Evolutionary conservation across 2,329 filamentous ascomycete genomes (phyloP).

Genomic region (Cytospora chrysosperma): DNA sequence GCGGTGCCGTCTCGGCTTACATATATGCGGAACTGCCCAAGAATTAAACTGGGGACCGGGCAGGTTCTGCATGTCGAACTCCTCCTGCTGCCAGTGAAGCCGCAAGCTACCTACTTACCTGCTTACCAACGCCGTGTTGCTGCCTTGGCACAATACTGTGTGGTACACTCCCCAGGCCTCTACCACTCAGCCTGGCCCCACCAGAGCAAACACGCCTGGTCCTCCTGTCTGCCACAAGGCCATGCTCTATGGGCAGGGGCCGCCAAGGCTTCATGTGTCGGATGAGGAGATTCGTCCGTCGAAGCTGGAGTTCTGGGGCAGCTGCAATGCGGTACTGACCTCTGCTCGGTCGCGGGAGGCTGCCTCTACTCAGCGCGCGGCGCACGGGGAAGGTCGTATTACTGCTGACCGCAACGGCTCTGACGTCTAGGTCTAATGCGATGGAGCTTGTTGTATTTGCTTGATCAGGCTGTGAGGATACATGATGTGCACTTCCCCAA

Average conservation of each 20-base stretch:
- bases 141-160: too few species aligned
- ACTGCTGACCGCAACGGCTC: slow-evolving; percentile 12
- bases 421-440: slow-evolving; percentile 45
- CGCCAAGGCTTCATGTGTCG: slow-evolving; percentile 48
- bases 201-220: slow-evolving; percentile 50
- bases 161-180: slow-evolving; percentile 38
- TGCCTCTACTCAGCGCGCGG: too few species aligned
- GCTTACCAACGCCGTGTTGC: too few species aligned
- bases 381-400: too few species aligned
- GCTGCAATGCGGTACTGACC: slow-evolving; percentile 45
- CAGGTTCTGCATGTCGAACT: slow-evolving; percentile 13
- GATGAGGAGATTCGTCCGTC: slow-evolving; percentile 48
- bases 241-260: slow-evolving; percentile 57
- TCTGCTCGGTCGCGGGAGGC: background rate
- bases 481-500: slow-evolving; percentile 58
- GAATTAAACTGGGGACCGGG: background rate
- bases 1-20: too few species aligned
- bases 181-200: slow-evolving; percentile 51
- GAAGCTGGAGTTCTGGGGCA: slow-evolving; percentile 53
- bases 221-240: slow-evolving; percentile 49
- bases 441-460: slow-evolving; percentile 42
- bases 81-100: too few species aligned
- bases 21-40: background rate
- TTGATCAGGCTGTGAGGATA: slow-evolving; percentile 58
- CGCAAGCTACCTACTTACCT: too few species aligned